Conservation (phyloP, 2,329 filamentous ascomycete species). For the Colletotrichum lupini region DNA sequence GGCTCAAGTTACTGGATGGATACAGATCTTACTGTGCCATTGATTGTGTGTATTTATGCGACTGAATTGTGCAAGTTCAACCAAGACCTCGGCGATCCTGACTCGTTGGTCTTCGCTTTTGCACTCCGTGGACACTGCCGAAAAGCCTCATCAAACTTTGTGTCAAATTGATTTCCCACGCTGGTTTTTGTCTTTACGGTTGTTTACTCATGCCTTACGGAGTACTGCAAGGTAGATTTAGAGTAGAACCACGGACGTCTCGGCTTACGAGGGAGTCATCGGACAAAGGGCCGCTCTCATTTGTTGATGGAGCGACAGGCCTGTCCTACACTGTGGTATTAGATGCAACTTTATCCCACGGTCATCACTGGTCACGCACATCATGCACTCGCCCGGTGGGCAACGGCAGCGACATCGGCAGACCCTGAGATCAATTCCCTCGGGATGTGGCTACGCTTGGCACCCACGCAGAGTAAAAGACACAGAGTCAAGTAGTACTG, state of each 20-base stretch:
- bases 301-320: conserved; percentile 5
- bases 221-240: not conserved
- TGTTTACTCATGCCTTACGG: not conserved
- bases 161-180: not conserved
- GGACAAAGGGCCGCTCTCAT: conserved; percentile 12
- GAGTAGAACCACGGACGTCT: not conserved
- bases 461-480: not conserved
- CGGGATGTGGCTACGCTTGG: conserved; percentile 19
- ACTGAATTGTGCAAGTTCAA: not conserved
- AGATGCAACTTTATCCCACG: not conserved
- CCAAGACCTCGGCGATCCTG: not conserved
- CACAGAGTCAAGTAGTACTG: no score
- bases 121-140: not conserved
- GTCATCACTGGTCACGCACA: not conserved
- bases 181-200: not conserved
- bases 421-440: conserved; percentile 10
- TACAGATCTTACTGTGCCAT: not conserved
- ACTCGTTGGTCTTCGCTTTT: not conserved
- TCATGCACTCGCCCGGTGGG: not conserved
- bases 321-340: not conserved
- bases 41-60: not conserved
- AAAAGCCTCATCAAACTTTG: not conserved
- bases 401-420: conserved; percentile 29
- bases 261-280: conserved; percentile 29
- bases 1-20: not conserved